A percentile compares a stretch with the other conserved stretches of the same genome.
phyloP scores from a whole-genome alignment of 106 monocot species.

The Allium cepa region DNA sequence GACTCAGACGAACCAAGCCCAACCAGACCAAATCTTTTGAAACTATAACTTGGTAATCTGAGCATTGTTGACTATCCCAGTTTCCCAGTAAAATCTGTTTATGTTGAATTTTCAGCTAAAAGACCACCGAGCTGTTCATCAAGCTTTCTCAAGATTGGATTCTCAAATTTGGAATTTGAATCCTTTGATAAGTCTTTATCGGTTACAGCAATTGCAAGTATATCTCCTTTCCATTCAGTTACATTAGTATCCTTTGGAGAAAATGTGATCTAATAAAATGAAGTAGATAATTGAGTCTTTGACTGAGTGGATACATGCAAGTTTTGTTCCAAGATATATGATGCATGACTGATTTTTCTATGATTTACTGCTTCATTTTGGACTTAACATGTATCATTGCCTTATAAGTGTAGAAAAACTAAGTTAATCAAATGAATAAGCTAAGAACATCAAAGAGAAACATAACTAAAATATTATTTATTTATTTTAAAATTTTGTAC shows the following conservation, averaged over 20 bases:
- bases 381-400: too few species aligned
- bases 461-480: too few species aligned
- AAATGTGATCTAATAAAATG: constrained; percentile 74
- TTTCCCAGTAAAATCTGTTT: constrained; percentile 91
- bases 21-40: constrained; percentile 60
- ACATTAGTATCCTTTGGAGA: constrained; percentile 66
- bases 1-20: constrained; percentile 58
- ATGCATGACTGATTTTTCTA: too few species aligned
- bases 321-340: too few species aligned
- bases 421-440: too few species aligned
- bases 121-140: constrained; percentile 70
- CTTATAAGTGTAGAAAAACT: too few species aligned
- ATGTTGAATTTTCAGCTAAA: constrained; percentile 52
- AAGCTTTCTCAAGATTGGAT: constrained; percentile 50
- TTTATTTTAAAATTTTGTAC: too few species aligned
- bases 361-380: too few species aligned
- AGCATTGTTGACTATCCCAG: constrained; percentile 69
- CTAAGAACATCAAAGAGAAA: too few species aligned
- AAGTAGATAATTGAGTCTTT: too few species aligned
- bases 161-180: constrained; percentile 72
- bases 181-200: constrained; percentile 79
- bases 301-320: too few species aligned
- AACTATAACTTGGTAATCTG: constrained; percentile 62
- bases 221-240: constrained; percentile 80
- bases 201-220: constrained; percentile 68